These are phyloP conservation scores for Zygoascus bituminiphila DNA, from an alignment of 805 yeast genomes.

Conservation along the genomic window DNA sequence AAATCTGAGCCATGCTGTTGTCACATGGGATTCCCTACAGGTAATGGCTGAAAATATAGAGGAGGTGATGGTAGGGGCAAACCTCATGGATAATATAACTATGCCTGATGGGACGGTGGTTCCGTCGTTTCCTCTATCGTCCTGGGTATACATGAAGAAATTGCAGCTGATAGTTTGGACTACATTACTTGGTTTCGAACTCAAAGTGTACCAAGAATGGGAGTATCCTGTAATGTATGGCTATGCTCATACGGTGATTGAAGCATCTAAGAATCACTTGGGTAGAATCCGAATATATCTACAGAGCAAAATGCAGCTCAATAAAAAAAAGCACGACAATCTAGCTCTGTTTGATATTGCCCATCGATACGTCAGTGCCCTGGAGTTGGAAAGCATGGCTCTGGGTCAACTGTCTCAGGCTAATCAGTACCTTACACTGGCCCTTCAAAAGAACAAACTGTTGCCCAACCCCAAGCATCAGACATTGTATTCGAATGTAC, in stretches of 20 bases:
- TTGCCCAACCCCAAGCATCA: slow-evolving; percentile 8
- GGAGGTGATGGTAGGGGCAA: slow-evolving; percentile 26
- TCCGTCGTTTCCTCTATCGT: slow-evolving; percentile 56
- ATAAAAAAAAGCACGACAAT: background rate
- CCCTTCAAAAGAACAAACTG: slow-evolving; percentile 10
- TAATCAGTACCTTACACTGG: slow-evolving; percentile 22
- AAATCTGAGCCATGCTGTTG: slow-evolving; percentile 46
- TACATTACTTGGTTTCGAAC: slow-evolving; percentile 65
- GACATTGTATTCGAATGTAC: slow-evolving; percentile 15
- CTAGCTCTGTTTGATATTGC: slow-evolving; percentile 7
- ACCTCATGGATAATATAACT: background rate
- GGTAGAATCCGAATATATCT: slow-evolving; percentile 30
- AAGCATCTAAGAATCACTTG: slow-evolving; percentile 36
- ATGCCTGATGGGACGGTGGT: slow-evolving; percentile 17
- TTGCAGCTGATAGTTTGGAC: slow-evolving; percentile 63
- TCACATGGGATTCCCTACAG: slow-evolving; percentile 73
- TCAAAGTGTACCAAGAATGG: slow-evolving; percentile 62
- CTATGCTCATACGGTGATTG: slow-evolving; percentile 48
- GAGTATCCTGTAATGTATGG: slow-evolving; percentile 64
- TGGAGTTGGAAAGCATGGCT: slow-evolving; percentile 26
- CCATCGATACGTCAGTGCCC: slow-evolving; percentile 20
- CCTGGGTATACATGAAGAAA: slow-evolving; percentile 62
- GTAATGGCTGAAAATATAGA: slow-evolving; percentile 65
- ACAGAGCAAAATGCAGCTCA: slow-evolving; percentile 14
- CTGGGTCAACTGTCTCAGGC: slow-evolving; percentile 26